phyloP scores from a whole-genome alignment of 371 early-diverging fungal species.

The Mucor sp. region DNA sequence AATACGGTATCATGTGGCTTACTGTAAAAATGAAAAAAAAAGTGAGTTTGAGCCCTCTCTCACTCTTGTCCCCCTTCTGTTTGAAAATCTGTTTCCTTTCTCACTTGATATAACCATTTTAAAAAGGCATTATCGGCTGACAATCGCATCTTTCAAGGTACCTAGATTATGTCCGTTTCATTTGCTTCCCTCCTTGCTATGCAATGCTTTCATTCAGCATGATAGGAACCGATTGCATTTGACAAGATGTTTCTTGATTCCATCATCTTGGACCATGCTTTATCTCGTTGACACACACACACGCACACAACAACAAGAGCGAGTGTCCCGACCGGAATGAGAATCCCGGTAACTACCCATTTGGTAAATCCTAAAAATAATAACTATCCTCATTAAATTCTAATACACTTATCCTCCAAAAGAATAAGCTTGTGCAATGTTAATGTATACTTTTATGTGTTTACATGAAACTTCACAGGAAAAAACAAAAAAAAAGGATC shows the following conservation, averaged over 20 bases:
- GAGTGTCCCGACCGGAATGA: slow-evolving; percentile 12
- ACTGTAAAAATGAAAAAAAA: slow-evolving; percentile 1
- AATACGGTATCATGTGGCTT: slow-evolving; percentile 4
- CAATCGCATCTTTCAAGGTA: background rate
- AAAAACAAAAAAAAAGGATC: background rate
- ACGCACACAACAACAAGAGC: background rate
- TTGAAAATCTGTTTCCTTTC: slow-evolving; percentile 15
- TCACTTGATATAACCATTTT: slow-evolving; percentile 2
- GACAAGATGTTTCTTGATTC: background rate
- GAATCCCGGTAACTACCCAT: slow-evolving; percentile 20
- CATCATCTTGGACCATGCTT: background rate
- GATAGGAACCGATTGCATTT: background rate
- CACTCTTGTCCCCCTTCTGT: slow-evolving; percentile 15
- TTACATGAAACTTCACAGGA: background rate
- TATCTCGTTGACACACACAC: background rate
- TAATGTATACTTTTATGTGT: slow-evolving; percentile 4
- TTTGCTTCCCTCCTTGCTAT: background rate
- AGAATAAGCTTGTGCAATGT: background rate
- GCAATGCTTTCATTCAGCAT: too few species aligned
- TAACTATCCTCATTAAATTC: background rate
- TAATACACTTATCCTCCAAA: background rate
- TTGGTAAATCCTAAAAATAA: slow-evolving; percentile 21
- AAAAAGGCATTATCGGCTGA: slow-evolving; percentile 17
- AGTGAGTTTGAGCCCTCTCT: slow-evolving; percentile 1
- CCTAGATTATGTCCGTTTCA: background rate